Percentiles rank a stretch among this genome's conserved stretches.
These are phyloP conservation scores for Macadamia tetraphylla DNA, from an alignment of 164 flowering plant genomes.

Conservation along the genomic window DNA sequence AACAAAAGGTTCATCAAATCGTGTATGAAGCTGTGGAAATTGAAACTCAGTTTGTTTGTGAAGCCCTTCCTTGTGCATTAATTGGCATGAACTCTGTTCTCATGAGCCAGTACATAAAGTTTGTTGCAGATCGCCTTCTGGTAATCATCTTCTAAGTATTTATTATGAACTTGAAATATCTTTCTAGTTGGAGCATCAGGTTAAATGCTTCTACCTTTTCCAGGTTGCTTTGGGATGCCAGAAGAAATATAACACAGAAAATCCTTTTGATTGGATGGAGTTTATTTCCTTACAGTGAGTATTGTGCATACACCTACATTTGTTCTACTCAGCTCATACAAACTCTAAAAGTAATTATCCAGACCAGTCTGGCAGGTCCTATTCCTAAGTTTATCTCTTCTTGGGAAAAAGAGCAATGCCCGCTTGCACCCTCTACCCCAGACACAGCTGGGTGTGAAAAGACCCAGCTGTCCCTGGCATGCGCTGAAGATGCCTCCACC, in stretches of 20 bases:
- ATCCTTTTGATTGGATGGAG: conserved; percentile 97
- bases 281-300: conserved; percentile 81
- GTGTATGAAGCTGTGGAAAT: conserved; percentile 81
- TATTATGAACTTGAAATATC: conserved; percentile 1
- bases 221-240: conserved; percentile 60
- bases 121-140: conserved; percentile 82
- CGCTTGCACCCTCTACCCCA: too few species aligned
- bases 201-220: conserved; percentile 4
- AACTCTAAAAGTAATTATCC: not conserved
- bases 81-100: conserved; percentile 76
- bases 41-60: conserved; percentile 78
- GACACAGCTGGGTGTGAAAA: too few species aligned
- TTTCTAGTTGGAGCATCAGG: not conserved
- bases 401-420: too few species aligned
- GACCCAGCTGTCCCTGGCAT: too few species aligned
- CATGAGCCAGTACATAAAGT: conserved; percentile 83
- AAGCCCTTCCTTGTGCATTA: conserved; percentile 76
- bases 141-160: conserved; percentile 22
- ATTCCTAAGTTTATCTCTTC: too few species aligned
- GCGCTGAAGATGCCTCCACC: too few species aligned
- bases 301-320: not conserved
- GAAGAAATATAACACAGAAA: conserved; percentile 56
- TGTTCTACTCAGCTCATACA: not conserved
- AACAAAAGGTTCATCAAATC: conserved; percentile 51
- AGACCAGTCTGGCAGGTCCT: not conserved